Conservation (phyloP, 2,329 filamentous ascomycete genomes). For the Lasiodiplodia theobromae region DNA sequence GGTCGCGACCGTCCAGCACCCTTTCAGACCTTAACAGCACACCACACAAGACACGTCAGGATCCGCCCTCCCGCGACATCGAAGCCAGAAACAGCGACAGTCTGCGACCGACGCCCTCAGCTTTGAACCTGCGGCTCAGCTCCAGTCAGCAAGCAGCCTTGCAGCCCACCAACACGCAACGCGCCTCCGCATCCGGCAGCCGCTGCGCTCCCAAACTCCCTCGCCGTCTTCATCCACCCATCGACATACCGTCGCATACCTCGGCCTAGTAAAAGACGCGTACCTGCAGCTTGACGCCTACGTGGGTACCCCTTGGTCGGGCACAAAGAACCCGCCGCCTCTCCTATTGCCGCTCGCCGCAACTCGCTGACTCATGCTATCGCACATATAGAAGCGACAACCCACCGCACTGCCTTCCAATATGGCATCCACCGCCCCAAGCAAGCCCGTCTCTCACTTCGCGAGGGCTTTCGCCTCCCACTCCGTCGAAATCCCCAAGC, state of each 20-base stretch:
- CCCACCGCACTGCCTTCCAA: slow-evolving; percentile 31
- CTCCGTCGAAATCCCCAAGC: slow-evolving; percentile 38
- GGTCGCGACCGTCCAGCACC: slow-evolving; percentile 8
- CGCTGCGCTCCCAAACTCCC: slow-evolving; percentile 16
- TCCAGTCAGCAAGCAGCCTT: slow-evolving; percentile 22
- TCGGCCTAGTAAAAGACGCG: neutral
- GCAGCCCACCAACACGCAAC: slow-evolving; percentile 16
- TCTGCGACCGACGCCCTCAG: slow-evolving; percentile 26
- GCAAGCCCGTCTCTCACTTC: slow-evolving; percentile 50
- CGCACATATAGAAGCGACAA: slow-evolving; percentile 32
- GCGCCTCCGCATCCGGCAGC: slow-evolving; percentile 30
- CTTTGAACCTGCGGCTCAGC: slow-evolving; percentile 14
- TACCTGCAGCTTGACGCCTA: slow-evolving; percentile 8
- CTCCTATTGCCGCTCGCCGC: slow-evolving; percentile 24
- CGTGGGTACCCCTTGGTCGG: slow-evolving; percentile 19
- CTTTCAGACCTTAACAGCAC: slow-evolving; percentile 18
- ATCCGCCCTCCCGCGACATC: slow-evolving; percentile 1
- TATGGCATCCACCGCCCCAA: slow-evolving; percentile 45
- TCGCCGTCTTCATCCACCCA: slow-evolving; percentile 25
- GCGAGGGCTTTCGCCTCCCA: slow-evolving; percentile 48
- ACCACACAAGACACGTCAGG: neutral
- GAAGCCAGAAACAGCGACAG: slow-evolving; percentile 14
- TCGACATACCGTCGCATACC: slow-evolving; percentile 13
- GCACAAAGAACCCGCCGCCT: slow-evolving; percentile 12
- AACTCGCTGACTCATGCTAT: slow-evolving; percentile 39